Evolutionary conservation across 305 asterid genomes (phyloP), one percentile per base, ranked within the genome.

Genomic region (Solanum hybrid): DNA sequence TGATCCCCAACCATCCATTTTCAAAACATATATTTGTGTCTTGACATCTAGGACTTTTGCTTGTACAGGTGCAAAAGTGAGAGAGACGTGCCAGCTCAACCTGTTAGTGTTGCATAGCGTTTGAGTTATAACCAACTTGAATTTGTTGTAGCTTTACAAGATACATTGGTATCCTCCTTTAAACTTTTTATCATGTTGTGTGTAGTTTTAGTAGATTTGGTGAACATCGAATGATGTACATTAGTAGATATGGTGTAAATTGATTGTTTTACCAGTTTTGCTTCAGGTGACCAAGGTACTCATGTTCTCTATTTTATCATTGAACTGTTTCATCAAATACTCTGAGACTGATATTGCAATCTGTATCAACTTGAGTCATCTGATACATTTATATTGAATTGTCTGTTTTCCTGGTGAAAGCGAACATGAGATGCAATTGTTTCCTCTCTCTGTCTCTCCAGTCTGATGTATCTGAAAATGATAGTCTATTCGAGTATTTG

Each of bases 61-160:
- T 80, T 91, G 91, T 92, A 80, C 94, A 96, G 97, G 96, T 96
- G 99, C 96, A 95, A 95, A 92, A 94, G 91, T 45, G 92, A 92
- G 92, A 95, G 98, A 89, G 97, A 95, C 61, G 92, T 68, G 89
- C 90, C 91, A 32, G 89, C 93, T 91, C 96, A 93, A 89, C 91
- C 97, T 3, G 93, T 94, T 70, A 91, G 95, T 91, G 96, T 94
- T 89, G 91, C 96, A 78, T 94, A 92, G 94, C 81, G 31, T 77
- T 17, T 81, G 27, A 57, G 78, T 31, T 15, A 22, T 41, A n/a
- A 83, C 73, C 38, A 89, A 78, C 38, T 88, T 85, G 84, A 7
- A 14, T 31, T 36, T 89, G 75, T 78, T 41, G 70, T 72, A 80
- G 90, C 87, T 89, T 91, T 72, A 39, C 77, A 31, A 68, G 70